Percentiles rank a stretch among this genome's conserved stretches.
Evolutionary conservation across 371 early-diverging fungal genomes (phyloP).

Genomic region (Haplosporangium sp.): DNA sequence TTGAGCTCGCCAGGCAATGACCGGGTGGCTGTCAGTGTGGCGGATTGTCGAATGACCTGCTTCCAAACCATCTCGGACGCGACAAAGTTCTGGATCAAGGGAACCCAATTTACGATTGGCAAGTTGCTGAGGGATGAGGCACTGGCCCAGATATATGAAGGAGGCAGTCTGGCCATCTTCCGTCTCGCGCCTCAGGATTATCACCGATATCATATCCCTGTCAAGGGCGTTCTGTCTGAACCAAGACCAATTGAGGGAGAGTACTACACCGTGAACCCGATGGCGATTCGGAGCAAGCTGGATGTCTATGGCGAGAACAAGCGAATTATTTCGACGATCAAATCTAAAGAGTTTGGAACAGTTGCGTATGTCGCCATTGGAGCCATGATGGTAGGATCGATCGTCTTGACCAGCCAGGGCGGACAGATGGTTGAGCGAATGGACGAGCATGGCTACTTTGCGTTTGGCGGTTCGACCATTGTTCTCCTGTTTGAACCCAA

Average conservation of each 20-base stretch:
- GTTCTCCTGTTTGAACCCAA: conserved; percentile 75
- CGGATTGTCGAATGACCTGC: conserved; percentile 81
- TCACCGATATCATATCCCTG: conserved; percentile 76
- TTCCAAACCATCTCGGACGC: conserved; percentile 77
- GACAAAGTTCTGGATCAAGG: conserved; percentile 87
- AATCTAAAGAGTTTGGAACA: conserved; percentile 75
- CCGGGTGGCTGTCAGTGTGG: conserved; percentile 76
- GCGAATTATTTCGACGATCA: conserved; percentile 72
- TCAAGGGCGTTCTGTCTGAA: conserved; percentile 73
- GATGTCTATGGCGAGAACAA: conserved; percentile 89
- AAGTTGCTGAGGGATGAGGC: conserved; percentile 62
- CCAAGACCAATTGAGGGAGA: conserved; percentile 70
- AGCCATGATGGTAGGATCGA: conserved; percentile 89
- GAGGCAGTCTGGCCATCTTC: conserved; percentile 78
- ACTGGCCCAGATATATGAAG: conserved; percentile 64
- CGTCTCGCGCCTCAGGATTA: conserved; percentile 91
- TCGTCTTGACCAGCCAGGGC: conserved; percentile 67
- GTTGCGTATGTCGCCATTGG: conserved; percentile 82
- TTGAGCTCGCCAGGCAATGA: conserved; percentile 71
- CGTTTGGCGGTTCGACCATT: conserved; percentile 82
- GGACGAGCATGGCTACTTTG: conserved; percentile 87
- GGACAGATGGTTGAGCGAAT: conserved; percentile 65
- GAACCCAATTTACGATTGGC: conserved; percentile 72
- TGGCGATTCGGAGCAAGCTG: conserved; percentile 80
- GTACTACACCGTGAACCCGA: conserved; percentile 88